Evolutionary conservation across 1,284 basidiomycete species (phyloP), one percentile per base, ranked within the genome.

Genomic region (Rhodotorula mucilaginosa): DNA sequence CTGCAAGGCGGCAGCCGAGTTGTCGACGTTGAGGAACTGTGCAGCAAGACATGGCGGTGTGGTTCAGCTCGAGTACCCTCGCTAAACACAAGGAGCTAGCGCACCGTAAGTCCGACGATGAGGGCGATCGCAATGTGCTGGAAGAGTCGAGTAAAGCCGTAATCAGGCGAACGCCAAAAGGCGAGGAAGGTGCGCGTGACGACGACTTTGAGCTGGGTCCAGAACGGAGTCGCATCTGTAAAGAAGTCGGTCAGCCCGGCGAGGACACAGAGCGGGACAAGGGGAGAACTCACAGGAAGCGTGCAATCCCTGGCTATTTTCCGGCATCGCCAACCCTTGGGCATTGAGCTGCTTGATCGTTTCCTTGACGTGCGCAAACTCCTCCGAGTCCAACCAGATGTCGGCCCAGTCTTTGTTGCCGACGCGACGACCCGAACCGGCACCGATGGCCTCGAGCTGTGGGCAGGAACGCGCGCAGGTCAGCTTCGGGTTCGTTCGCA

Each of bases 151-250:
- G 75, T 73, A 54, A 70, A 74, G 10, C 68, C 72, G 79, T 92
- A 93, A 74, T 93, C 88, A 0, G 90, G 88, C 23, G 88, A 91
- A 69, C 93, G 85, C 90, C 90, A 95, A 47, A 93, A 84, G 4
- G 91, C 88, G 34, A 85, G 80, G 79, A 89, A 88, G 79, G 93
- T 93, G 63, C 94, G 85, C 52, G 83, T 75, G 21, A 90, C 85
- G 65, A 96, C 92, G 12, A 86, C 85, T 80, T 86, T 86, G 76
- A 97, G 83, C 81, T 97, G 94, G 79, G 88, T 90, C 71, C 84
- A 80, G 83, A 92, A 90, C 0, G 89, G 85, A 0, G 92, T 91
- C 0, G 93, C 83, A 76, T 83, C 39, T 44, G 39, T 12, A 44
- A 2, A 44, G 2, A 1, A 44, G 8, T 44, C 39, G 39, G 10